Percentiles rank a stretch among this genome's conserved stretches.
Evolutionary conservation across 2,329 filamentous ascomycete species (phyloP).

Genomic region (Fusarium penzigii): DNA sequence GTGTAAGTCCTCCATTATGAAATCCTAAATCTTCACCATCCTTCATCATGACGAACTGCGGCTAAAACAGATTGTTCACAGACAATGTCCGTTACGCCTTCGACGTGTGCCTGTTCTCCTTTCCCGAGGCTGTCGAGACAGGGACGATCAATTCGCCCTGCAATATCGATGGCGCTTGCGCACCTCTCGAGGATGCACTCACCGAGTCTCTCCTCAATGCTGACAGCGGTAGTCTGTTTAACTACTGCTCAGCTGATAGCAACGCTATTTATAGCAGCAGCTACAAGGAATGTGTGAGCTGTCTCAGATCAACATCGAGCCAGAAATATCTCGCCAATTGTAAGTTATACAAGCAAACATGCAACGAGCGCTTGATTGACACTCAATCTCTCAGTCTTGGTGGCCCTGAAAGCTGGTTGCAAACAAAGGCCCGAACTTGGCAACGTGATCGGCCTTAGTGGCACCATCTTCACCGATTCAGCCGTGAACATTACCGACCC

Average conservation of each 20-base stretch:
- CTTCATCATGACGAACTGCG: no score
- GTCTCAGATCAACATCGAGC: slow-evolving; percentile 41
- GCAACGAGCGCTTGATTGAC: slow-evolving; percentile 4
- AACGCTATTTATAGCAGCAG: slow-evolving; percentile 32
- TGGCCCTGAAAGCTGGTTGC: slow-evolving; percentile 50
- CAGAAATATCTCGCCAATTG: slow-evolving; percentile 52
- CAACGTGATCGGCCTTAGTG: slow-evolving; percentile 40
- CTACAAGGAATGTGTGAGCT: slow-evolving; percentile 42
- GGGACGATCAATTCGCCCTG: slow-evolving; percentile 43
- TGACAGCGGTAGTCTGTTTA: slow-evolving; percentile 31
- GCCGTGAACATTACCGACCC: slow-evolving; percentile 44
- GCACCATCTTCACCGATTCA: slow-evolving; percentile 41
- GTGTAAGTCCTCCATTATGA: slow-evolving; percentile 38
- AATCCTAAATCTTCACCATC: no score
- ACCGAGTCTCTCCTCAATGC: slow-evolving; percentile 24
- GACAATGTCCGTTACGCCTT: slow-evolving; percentile 53
- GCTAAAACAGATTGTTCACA: slow-evolving; percentile 19
- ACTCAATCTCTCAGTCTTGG: slow-evolving; percentile 41
- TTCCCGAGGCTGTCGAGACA: slow-evolving; percentile 32
- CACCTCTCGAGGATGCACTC: slow-evolving; percentile 40
- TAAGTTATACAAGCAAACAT: slow-evolving; percentile 30
- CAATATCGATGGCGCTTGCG: slow-evolving; percentile 43
- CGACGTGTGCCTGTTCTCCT: slow-evolving; percentile 46
- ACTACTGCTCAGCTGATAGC: slow-evolving; percentile 45
- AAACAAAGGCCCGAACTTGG: slow-evolving; percentile 45